phyloP scores from a whole-genome alignment of 805 yeast species.

The Metschnikowia reukaufii region DNA sequence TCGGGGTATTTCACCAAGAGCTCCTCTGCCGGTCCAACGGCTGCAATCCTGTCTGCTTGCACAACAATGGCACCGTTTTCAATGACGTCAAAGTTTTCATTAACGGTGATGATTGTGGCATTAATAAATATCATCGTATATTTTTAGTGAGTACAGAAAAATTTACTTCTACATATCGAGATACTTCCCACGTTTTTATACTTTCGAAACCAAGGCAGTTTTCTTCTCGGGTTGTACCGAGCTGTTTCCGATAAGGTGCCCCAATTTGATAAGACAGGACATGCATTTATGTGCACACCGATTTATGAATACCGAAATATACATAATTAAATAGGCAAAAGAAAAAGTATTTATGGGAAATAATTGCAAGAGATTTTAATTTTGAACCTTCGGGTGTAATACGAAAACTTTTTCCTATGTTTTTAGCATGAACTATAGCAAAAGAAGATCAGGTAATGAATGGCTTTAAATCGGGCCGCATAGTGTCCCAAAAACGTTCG shows the following conservation, averaged over 20 bases:
- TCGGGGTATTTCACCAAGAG: conserved; percentile 4
- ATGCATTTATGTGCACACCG: not conserved
- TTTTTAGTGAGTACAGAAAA: too few relatives aligned
- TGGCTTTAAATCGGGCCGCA: not conserved
- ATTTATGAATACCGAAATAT: too few relatives aligned
- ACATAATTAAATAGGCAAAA: too few relatives aligned
- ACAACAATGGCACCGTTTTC: conserved; percentile 17
- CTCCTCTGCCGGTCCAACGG: conserved; percentile 10
- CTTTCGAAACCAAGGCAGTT: not conserved
- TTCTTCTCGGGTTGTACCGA: not conserved
- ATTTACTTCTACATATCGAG: too few relatives aligned
- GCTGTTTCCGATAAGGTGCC: not conserved
- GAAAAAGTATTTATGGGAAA: too few relatives aligned
- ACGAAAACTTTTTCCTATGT: too few relatives aligned
- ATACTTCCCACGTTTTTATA: too few relatives aligned
- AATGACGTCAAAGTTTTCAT: conserved; percentile 13
- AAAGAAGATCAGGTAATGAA: not conserved
- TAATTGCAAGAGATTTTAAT: too few relatives aligned
- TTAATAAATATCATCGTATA: conserved; percentile 12
- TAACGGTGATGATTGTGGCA: conserved; percentile 16
- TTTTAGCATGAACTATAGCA: too few relatives aligned
- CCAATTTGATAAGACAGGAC: too few relatives aligned
- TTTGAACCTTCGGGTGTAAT: too few relatives aligned
- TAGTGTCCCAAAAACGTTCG: conserved; percentile 8
- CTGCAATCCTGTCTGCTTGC: conserved; percentile 12